Evolutionary conservation across 495 filamentous ascomycete genomes (phyloP), one percentile per base, ranked within the genome.

Genomic region (Chaetomium tenue): DNA sequence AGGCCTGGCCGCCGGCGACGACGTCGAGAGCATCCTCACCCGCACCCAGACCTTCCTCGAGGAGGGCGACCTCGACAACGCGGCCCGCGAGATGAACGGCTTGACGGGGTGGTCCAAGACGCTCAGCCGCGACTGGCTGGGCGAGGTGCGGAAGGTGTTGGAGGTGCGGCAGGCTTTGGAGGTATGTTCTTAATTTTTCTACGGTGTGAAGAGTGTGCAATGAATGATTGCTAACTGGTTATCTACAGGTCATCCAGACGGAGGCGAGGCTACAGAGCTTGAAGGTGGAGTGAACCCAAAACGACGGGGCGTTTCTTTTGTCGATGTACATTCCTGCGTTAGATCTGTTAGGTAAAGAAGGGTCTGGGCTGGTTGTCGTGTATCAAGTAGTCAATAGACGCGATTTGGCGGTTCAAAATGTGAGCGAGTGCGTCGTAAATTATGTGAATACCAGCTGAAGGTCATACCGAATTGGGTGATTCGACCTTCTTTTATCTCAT

Each of bases 121-220:
- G 55, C 77, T 98, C 73, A 92, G 90, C 73, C 85, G 88, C 70
- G 94, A 98, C 74, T 98, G 94, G 94, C 71, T 98, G 68, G 85
- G 80, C 47, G 94, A 98, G 82, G 87, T 90, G 26, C 83, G 94
- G 69, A 86, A 88, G 77, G 88, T 95, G 67, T 79, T 98, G 77
- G 94, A 98, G 77, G 95, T 98, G 47, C 87, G 90, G 78, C 93
- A 98, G 77, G 94, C 94, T 71, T 79, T 98, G 68, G 94, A 98
- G 74, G 94, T 97, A 77, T 85, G 87, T 79, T 79, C 56, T n/a
- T 23, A 0, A 22, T 62, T 40, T 68, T 0, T 9, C 5, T 55
- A 8, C 12, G 15, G 18, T 8, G 5, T 8, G 15, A 8, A 16
- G 25, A 16, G n/a, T 30, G 9, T 33, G 26, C 3, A 26, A 33